Evolutionary conservation across 1,284 basidiomycete genomes (phyloP).

Genomic region (Porogramme epimiltina): DNA sequence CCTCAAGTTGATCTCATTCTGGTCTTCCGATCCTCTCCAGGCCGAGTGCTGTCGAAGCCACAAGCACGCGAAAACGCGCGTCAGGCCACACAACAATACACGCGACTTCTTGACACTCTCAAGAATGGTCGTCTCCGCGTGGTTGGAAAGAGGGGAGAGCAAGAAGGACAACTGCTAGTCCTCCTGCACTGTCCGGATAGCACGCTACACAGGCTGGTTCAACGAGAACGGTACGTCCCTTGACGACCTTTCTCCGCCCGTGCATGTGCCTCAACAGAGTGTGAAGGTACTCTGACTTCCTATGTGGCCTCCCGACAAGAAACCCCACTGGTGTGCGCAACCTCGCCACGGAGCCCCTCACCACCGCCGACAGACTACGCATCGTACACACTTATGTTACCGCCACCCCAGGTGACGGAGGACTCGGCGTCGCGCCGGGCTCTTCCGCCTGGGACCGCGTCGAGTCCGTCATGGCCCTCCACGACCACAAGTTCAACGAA

Average conservation of each 20-base stretch:
- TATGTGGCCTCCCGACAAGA: slow-evolving; percentile 61
- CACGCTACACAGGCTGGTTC: slow-evolving; percentile 66
- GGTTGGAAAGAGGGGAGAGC: slow-evolving; percentile 73
- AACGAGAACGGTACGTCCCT: slow-evolving; percentile 69
- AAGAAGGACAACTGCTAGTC: slow-evolving; percentile 77
- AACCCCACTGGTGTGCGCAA: slow-evolving; percentile 45
- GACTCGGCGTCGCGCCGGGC: slow-evolving; percentile 77
- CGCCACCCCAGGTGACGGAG: slow-evolving; percentile 68
- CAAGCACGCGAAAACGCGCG: slow-evolving; percentile 61
- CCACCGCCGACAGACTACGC: slow-evolving; percentile 77
- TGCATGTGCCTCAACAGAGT: not conserved
- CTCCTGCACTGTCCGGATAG: slow-evolving; percentile 75
- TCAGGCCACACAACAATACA: slow-evolving; percentile 71
- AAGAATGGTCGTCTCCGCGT: slow-evolving; percentile 64
- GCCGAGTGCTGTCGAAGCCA: slow-evolving; percentile 54
- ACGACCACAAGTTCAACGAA: slow-evolving; percentile 82
- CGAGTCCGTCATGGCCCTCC: slow-evolving; percentile 80
- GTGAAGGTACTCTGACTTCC: slow-evolving; percentile 61
- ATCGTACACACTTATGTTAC: slow-evolving; percentile 79
- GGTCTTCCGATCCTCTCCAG: slow-evolving; percentile 59
- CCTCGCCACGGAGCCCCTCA: slow-evolving; percentile 47
- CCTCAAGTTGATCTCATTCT: slow-evolving; percentile 73
- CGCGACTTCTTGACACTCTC: slow-evolving; percentile 61
- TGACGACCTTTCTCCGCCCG: not conserved
- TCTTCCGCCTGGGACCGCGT: slow-evolving; percentile 77